These are phyloP conservation scores for Chernovozyma sophiae-reginae DNA, from an alignment of 1,139 yeast genomes.

Conservation along the genomic window DNA sequence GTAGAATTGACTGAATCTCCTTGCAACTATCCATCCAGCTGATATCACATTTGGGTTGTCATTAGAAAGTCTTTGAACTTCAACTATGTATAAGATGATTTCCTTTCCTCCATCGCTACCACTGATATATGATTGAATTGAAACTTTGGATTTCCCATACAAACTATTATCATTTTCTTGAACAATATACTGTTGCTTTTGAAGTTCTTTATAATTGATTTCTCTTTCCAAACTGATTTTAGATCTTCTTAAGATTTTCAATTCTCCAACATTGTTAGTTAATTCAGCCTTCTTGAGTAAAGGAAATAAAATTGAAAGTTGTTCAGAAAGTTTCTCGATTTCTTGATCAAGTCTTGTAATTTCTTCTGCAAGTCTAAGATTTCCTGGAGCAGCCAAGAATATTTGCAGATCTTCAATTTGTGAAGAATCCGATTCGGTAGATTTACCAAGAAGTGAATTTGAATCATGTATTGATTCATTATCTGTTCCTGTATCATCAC, in stretches of 20 bases:
- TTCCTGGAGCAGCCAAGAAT: conserved; percentile 63
- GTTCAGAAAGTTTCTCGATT: conserved; percentile 60
- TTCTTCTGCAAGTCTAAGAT: conserved; percentile 62
- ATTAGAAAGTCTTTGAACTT: conserved; percentile 55
- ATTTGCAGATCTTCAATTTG: conserved; percentile 22
- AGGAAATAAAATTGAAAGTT: conserved; percentile 60
- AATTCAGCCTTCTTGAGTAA: conserved; percentile 75
- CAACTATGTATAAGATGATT: conserved; percentile 69
- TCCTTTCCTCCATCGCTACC: conserved; percentile 56
- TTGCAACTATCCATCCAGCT: conserved; percentile 87
- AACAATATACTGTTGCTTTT: conserved; percentile 75
- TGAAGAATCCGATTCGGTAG: conserved; percentile 1
- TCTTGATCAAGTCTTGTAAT: conserved; percentile 53
- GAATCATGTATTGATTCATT: conserved; percentile 3
- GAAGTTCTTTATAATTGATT: conserved; percentile 64
- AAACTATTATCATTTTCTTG: conserved; percentile 81
- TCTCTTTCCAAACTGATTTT: conserved; percentile 64
- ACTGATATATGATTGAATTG: conserved; percentile 63
- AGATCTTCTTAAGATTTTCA: conserved; percentile 65
- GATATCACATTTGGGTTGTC: conserved; percentile 43
- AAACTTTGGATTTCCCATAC: conserved; percentile 62
- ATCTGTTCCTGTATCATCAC: conserved; percentile 28
- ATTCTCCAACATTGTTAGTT: conserved; percentile 68
- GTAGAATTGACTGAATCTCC: conserved; percentile 82
- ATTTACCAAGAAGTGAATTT: conserved; percentile 6